A percentile compares a stretch with the other conserved stretches of the same genome.
phyloP scores from a whole-genome alignment of 805 yeast genomes.

The Monosporozyma unispora region DNA sequence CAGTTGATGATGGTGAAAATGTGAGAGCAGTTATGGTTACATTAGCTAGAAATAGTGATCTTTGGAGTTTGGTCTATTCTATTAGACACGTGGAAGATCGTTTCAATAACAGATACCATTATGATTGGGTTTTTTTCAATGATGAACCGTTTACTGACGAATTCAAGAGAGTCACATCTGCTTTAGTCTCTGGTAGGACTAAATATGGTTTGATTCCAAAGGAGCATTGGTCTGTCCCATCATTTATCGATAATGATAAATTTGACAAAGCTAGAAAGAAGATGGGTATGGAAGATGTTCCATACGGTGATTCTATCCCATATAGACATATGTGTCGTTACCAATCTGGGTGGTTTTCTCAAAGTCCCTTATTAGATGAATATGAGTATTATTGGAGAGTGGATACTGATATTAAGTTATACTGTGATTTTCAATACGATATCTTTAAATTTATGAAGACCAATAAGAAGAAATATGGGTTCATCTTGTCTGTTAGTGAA shows the following conservation, averaged over 20 bases:
- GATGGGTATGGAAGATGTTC: slow-evolving; percentile 37
- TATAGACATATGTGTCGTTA: slow-evolving; percentile 62
- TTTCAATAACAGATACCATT: slow-evolving; percentile 51
- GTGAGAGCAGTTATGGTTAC: slow-evolving; percentile 63
- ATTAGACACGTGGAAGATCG: slow-evolving; percentile 57
- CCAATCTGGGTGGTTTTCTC: slow-evolving; percentile 48
- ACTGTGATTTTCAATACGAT: slow-evolving; percentile 56
- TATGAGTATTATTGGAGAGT: slow-evolving; percentile 71
- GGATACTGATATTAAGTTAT: slow-evolving; percentile 56
- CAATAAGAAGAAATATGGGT: slow-evolving; percentile 54
- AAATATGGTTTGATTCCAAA: slow-evolving; percentile 53
- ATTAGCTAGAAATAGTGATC: slow-evolving; percentile 59
- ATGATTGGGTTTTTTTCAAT: slow-evolving; percentile 76
- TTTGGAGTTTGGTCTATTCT: slow-evolving; percentile 47
- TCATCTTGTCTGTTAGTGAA: slow-evolving; percentile 58
- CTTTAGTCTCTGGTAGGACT: slow-evolving; percentile 49
- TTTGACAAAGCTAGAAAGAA: slow-evolving; percentile 39
- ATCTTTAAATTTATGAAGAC: slow-evolving; percentile 51
- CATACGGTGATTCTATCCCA: slow-evolving; percentile 50
- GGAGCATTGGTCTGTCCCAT: slow-evolving; percentile 66
- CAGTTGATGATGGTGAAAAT: slow-evolving; percentile 28
- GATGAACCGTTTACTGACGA: slow-evolving; percentile 53
- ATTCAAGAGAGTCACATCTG: slow-evolving; percentile 42
- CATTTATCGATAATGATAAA: slow-evolving; percentile 46
- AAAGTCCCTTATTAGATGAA: slow-evolving; percentile 46